Percentiles rank a stretch among this genome's conserved stretches.
These are phyloP conservation scores for Hansenula anomala DNA, from an alignment of 1,139 yeast species.

Conservation along the genomic window DNA sequence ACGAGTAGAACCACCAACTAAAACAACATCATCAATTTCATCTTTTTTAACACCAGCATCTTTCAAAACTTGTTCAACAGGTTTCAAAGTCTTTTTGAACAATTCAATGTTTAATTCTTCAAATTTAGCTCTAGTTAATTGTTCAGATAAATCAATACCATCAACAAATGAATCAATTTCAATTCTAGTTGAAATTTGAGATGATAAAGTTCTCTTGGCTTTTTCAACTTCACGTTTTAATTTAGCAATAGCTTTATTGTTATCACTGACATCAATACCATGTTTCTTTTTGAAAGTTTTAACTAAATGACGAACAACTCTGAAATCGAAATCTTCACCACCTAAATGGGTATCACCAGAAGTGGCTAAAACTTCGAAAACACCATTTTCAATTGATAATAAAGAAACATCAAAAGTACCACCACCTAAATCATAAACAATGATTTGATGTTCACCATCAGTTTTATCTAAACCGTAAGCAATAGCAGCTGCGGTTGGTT, in stretches of 20 bases:
- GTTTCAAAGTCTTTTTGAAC: slow-evolving; percentile 82
- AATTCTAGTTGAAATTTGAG: slow-evolving; percentile 81
- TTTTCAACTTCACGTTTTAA: slow-evolving; percentile 90
- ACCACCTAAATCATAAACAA: slow-evolving; percentile 98
- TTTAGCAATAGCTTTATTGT: slow-evolving; percentile 83
- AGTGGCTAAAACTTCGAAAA: slow-evolving; percentile 98
- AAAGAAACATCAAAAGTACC: slow-evolving; percentile 99
- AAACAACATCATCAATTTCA: slow-evolving; percentile 78
- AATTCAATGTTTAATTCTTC: slow-evolving; percentile 83
- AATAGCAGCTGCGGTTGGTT: slow-evolving; percentile 99
- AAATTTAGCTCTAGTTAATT: slow-evolving; percentile 87
- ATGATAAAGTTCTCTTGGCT: slow-evolving; percentile 86
- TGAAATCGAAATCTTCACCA: slow-evolving; percentile 81
- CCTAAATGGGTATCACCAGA: slow-evolving; percentile 90
- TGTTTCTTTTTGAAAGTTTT: slow-evolving; percentile 84
- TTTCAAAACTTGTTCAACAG: slow-evolving; percentile 83
- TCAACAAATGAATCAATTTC: slow-evolving; percentile 93
- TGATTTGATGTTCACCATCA: slow-evolving; percentile 84
- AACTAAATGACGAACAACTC: slow-evolving; percentile 73
- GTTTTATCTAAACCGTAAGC: slow-evolving; percentile 97
- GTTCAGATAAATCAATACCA: slow-evolving; percentile 86
- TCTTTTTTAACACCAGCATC: slow-evolving; percentile 79
- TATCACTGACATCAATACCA: slow-evolving; percentile 65
- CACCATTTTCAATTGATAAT: slow-evolving; percentile 95
- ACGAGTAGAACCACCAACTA: slow-evolving; percentile 94